These are phyloP conservation scores for Axilococcus clingmanii DNA, from an alignment of 139 green algal species.

Conservation along the genomic window DNA sequence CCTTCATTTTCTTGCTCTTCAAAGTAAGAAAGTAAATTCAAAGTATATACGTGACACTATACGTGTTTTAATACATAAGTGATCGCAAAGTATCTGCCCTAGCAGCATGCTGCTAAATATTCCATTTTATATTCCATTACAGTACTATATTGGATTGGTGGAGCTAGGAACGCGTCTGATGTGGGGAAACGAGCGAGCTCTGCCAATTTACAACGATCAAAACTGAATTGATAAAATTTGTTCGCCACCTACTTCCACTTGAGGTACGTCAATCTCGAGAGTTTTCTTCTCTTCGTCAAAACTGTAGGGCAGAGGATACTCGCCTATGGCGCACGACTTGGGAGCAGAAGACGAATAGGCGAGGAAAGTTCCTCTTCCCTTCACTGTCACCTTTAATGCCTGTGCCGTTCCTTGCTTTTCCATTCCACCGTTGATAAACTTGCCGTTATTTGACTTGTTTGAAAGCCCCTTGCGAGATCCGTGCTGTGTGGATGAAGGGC, in stretches of 20 bases:
- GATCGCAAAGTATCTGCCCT: too few relatives aligned
- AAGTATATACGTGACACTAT: too few relatives aligned
- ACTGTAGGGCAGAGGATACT: background rate
- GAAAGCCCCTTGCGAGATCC: background rate
- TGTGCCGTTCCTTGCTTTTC: too few relatives aligned
- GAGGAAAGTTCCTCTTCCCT: background rate
- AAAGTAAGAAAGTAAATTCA: too few relatives aligned
- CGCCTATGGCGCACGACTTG: background rate
- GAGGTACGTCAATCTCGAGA: background rate
- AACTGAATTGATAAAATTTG: background rate
- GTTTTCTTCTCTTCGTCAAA: background rate
- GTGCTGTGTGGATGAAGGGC: background rate
- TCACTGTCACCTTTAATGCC: slow-evolving; percentile 2
- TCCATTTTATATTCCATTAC: too few relatives aligned
- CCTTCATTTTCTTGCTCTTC: too few relatives aligned
- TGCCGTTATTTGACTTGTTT: background rate
- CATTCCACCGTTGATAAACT: background rate
- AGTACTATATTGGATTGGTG: too few relatives aligned
- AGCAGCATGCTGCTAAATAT: too few relatives aligned
- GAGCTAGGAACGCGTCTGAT: too few relatives aligned
- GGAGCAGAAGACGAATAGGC: background rate
- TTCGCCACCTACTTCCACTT: background rate
- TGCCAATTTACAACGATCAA: too few relatives aligned
- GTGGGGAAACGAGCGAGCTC: too few relatives aligned
- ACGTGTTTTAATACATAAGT: too few relatives aligned